These are phyloP conservation scores for Plasmodium knowlesi DNA, from an alignment of 169 alveolate species.

Conservation along the genomic window DNA sequence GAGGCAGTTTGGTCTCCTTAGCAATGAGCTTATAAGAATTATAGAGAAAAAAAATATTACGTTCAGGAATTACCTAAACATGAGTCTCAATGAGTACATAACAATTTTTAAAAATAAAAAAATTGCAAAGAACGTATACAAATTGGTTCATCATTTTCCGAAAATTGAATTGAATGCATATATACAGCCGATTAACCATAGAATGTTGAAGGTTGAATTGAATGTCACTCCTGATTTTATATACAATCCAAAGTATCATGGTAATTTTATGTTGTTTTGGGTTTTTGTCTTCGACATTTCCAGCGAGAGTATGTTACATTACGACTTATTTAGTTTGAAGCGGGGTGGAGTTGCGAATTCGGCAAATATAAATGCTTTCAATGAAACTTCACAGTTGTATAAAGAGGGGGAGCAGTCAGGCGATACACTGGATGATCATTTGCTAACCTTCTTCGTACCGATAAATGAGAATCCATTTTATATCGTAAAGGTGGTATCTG, in stretches of 20 bases:
- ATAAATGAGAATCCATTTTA: slow-evolving; percentile 93
- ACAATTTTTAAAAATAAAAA: slow-evolving; percentile 94
- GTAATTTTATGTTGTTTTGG: slow-evolving; percentile 96
- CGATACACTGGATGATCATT: slow-evolving; percentile 81
- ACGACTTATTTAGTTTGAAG: slow-evolving; percentile 90
- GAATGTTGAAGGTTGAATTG: slow-evolving; percentile 94
- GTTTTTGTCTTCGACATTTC: slow-evolving; percentile 97
- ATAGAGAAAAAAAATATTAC: slow-evolving; percentile 97
- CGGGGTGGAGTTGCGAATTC: neutral
- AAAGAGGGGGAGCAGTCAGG: neutral
- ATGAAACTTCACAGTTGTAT: neutral
- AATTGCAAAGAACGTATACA: slow-evolving; percentile 91
- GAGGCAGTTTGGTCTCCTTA: slow-evolving; percentile 96
- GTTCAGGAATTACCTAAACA: slow-evolving; percentile 96
- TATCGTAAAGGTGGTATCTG: slow-evolving; percentile 96
- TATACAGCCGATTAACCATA: slow-evolving; percentile 97
- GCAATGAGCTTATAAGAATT: slow-evolving; percentile 94
- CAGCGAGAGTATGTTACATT: slow-evolving; percentile 95
- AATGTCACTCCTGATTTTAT: slow-evolving; percentile 94
- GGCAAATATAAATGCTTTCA: neutral
- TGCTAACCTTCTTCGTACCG: slow-evolving; percentile 95
- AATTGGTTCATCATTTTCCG: slow-evolving; percentile 94
- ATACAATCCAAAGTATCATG: slow-evolving; percentile 95
- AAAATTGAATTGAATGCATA: slow-evolving; percentile 94
- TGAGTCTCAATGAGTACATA: slow-evolving; percentile 94